phyloP scores from a whole-genome alignment of 1,284 basidiomycete genomes.

The Sporisorium scitamineum region DNA sequence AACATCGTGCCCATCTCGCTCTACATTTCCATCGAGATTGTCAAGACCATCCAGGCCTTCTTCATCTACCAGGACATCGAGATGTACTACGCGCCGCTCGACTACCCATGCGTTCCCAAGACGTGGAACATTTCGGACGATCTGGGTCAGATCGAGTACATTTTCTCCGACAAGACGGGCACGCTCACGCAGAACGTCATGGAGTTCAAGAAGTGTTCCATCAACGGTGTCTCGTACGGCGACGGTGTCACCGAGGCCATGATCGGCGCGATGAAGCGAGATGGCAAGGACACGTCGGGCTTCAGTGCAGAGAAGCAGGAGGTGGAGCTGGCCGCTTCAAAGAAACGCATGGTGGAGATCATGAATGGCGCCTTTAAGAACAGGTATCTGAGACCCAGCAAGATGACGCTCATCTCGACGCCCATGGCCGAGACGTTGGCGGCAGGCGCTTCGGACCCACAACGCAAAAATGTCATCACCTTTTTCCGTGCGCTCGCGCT shows the following conservation, averaged over 20 bases:
- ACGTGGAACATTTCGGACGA: slow-evolving; percentile 99
- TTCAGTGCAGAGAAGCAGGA: slow-evolving; percentile 74
- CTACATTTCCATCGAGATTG: slow-evolving; percentile 97
- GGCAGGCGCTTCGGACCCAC: slow-evolving; percentile 73
- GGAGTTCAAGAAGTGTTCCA: slow-evolving; percentile 97
- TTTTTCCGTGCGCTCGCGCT: slow-evolving; percentile 90
- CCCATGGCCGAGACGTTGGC: slow-evolving; percentile 82
- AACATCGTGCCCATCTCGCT: slow-evolving; percentile 97
- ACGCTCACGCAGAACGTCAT: slow-evolving; percentile 78
- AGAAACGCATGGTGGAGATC: slow-evolving; percentile 81
- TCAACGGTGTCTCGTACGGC: slow-evolving; percentile 85
- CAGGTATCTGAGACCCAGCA: slow-evolving; percentile 83
- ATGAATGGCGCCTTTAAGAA: slow-evolving; percentile 88
- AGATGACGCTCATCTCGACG: slow-evolving; percentile 89
- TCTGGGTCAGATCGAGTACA: slow-evolving; percentile 96
- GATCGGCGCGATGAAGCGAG: slow-evolving; percentile 86
- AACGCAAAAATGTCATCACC: slow-evolving; percentile 79
- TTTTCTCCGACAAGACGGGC: slow-evolving; percentile 88
- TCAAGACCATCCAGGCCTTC: slow-evolving; percentile 96
- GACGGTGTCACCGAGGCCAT: slow-evolving; percentile 96
- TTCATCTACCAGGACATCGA: slow-evolving; percentile 95
- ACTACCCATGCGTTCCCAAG: slow-evolving; percentile 91
- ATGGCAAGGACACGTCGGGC: slow-evolving; percentile 76
- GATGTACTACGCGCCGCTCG: slow-evolving; percentile 88
- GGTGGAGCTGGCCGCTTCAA: slow-evolving; percentile 76